phyloP scores from a whole-genome alignment of 2,329 filamentous ascomycete genomes.

The Tolypocladium album region DNA sequence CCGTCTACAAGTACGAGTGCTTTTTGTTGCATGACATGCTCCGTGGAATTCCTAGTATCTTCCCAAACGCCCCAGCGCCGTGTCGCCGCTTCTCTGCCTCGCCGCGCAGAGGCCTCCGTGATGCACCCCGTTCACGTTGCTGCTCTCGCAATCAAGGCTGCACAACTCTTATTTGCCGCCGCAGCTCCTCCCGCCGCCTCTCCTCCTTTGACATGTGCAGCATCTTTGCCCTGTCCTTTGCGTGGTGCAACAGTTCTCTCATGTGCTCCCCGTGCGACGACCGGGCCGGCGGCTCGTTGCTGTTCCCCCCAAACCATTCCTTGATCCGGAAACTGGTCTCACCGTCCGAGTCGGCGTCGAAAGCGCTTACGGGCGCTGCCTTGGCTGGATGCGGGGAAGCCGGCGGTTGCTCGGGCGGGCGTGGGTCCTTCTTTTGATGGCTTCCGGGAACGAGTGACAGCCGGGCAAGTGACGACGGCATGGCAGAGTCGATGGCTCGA shows the following conservation, averaged over 20 bases:
- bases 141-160: not conserved
- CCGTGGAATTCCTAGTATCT: not conserved
- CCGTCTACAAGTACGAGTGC: not conserved
- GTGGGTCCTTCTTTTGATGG: not conserved
- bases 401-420: not conserved
- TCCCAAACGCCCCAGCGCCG: not conserved
- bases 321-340: conserved; percentile 8
- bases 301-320: conserved; percentile 6
- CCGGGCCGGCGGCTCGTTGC: not conserved
- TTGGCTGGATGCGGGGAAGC: not conserved
- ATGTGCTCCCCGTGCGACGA: not conserved
- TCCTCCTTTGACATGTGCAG: conserved; percentile 16
- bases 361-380: conserved; percentile 15
- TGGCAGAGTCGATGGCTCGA: conserved; percentile 1
- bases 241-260: conserved; percentile 10
- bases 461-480: not conserved
- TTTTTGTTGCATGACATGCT: not conserved
- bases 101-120: not conserved
- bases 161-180: conserved; percentile 24
- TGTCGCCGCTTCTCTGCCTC: not conserved
- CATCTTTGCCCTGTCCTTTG: conserved; percentile 11
- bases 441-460: not conserved
- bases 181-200: conserved; percentile 22
- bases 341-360: conserved; percentile 21
- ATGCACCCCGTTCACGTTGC: not conserved